Conservation (phyloP, 352 stramenopile genomes). For the Phytophthora tentaculata region DNA sequence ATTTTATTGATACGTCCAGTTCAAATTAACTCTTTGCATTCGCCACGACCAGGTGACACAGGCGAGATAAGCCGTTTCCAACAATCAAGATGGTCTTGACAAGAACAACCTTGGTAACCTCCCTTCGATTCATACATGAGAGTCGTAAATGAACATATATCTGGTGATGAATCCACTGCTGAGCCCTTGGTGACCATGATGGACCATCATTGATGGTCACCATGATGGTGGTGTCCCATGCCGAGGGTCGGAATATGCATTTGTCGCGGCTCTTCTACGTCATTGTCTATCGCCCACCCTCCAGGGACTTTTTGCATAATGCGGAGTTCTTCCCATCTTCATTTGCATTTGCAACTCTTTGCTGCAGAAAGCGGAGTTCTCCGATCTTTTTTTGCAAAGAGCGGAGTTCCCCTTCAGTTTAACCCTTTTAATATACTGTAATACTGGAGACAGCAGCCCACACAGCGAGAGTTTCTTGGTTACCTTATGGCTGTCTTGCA, state of each 20-base stretch:
- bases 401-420: no score
- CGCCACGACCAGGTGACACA: neutral
- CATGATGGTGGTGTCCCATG: slow-evolving; percentile 4
- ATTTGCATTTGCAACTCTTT: no score
- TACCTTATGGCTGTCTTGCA: slow-evolving; percentile 17
- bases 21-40: slow-evolving; percentile 1
- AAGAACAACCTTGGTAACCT: no score
- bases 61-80: slow-evolving; percentile 12
- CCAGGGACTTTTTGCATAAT: no score
- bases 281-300: neutral
- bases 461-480: slow-evolving; percentile 21
- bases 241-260: slow-evolving; percentile 9
- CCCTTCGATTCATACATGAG: neutral
- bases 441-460: no score
- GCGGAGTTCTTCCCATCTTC: no score
- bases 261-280: slow-evolving; percentile 12
- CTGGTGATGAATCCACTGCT: slow-evolving; percentile 5
- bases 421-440: no score
- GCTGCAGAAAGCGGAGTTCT: no score
- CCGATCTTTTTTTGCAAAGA: no score
- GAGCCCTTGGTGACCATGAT: neutral
- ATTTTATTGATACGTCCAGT: slow-evolving; percentile 18
- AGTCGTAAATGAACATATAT: neutral
- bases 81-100: slow-evolving; percentile 1
- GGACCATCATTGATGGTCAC: no score